phyloP scores from a whole-genome alignment of 108 stramenopile genomes.

The Schizochytrium sp. region DNA sequence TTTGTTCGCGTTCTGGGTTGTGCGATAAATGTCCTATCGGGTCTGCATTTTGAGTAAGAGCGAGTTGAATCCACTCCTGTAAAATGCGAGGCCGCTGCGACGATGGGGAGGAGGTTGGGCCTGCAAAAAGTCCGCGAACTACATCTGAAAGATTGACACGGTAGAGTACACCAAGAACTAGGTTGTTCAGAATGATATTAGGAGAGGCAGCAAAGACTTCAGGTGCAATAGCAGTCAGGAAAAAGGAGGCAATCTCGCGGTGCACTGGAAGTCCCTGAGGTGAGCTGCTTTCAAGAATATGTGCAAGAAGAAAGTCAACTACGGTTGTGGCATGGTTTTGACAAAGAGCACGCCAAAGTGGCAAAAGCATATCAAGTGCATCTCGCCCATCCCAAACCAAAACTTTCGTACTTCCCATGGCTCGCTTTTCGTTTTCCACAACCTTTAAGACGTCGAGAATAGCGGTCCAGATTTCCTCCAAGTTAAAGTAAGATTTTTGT shows the following conservation, averaged over 20 bases:
- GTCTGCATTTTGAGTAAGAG: conserved; percentile 23
- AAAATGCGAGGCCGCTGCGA: conserved; percentile 19
- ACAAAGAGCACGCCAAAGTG: conserved; percentile 40
- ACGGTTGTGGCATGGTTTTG: neutral
- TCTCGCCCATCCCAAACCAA: too few species aligned
- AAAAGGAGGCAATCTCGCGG: neutral
- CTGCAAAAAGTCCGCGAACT: neutral
- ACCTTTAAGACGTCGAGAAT: too few species aligned
- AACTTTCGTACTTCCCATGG: too few species aligned
- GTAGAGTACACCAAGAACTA: conserved; percentile 24
- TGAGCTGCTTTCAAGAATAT: neutral
- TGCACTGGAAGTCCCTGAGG: neutral
- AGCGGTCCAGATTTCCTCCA: neutral
- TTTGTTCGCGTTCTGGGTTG: neutral
- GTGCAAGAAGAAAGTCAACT: conserved; percentile 26
- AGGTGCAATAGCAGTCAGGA: neutral
- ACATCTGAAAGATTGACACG: neutral
- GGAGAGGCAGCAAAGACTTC: conserved; percentile 14
- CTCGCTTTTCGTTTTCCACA: too few species aligned
- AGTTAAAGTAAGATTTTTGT: conserved; percentile 10
- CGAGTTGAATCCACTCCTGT: conserved; percentile 36
- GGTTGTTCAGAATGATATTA: neutral
- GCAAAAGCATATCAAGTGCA: neutral
- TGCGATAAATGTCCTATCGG: neutral
- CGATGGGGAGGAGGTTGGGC: neutral